Conservation (phyloP, 495 filamentous ascomycete genomes). For the Chaetomium fimeti region DNA sequence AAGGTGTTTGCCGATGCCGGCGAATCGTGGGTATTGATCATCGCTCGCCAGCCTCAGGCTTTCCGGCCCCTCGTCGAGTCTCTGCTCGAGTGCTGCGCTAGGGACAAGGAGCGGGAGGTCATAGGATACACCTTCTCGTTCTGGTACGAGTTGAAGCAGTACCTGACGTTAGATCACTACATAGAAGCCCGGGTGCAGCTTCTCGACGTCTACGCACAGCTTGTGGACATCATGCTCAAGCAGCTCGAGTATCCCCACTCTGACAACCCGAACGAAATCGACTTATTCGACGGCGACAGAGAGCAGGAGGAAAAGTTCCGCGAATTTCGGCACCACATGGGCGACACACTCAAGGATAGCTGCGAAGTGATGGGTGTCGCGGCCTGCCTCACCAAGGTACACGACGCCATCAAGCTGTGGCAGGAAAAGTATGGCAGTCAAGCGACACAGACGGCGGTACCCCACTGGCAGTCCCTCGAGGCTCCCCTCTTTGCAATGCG, state of each 20-base stretch:
- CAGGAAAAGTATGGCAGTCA: conserved; percentile 75
- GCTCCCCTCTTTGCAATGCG: conserved; percentile 92
- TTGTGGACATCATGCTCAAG: conserved; percentile 91
- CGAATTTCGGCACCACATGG: conserved; percentile 94
- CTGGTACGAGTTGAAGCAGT: conserved; percentile 99
- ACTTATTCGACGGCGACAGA: conserved; percentile 92
- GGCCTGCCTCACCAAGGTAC: conserved; percentile 85
- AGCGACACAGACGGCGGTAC: conserved; percentile 70
- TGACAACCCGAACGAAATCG: conserved; percentile 67
- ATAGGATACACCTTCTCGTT: conserved; percentile 91
- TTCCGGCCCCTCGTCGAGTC: conserved; percentile 88
- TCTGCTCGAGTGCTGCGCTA: conserved; percentile 82
- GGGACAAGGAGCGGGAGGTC: conserved; percentile 83
- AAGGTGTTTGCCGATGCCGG: conserved; percentile 90
- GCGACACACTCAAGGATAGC: conserved; percentile 95
- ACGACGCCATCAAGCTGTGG: conserved; percentile 81
- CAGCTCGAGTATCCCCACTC: conserved; percentile 87
- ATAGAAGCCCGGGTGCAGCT: conserved; percentile 72
- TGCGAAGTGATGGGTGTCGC: conserved; percentile 92
- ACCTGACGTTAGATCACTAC: conserved; percentile 84
- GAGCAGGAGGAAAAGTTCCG: conserved; percentile 97
- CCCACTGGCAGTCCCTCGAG: conserved; percentile 94
- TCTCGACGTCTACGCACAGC: conserved; percentile 73
- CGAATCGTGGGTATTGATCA: conserved; percentile 86
- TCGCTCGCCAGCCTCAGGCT: conserved; percentile 75